phyloP scores from a whole-genome alignment of 805 yeast genomes.

The Limtongia smithiae region DNA sequence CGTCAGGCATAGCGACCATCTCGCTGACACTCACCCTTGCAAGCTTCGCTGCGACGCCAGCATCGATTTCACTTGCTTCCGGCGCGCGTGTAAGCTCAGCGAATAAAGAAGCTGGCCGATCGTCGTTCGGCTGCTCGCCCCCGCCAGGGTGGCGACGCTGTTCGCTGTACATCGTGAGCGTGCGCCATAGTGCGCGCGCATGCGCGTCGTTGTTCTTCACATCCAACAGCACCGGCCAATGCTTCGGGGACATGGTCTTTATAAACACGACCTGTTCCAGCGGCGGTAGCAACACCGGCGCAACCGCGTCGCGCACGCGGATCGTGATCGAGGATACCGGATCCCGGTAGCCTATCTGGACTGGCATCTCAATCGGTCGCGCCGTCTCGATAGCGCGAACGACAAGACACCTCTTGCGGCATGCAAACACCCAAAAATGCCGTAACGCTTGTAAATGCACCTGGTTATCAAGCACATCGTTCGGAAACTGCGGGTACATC shows the following conservation, averaged over 20 bases:
- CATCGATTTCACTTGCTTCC: not conserved
- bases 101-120: not conserved
- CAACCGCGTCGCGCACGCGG: slow-evolving; percentile 9
- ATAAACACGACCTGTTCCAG: slow-evolving; percentile 8
- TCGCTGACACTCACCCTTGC: not conserved
- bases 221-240: slow-evolving; percentile 26
- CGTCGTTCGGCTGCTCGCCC: slow-evolving; percentile 8
- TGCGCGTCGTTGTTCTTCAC: slow-evolving; percentile 16
- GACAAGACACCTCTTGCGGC: slow-evolving; percentile 76
- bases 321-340: slow-evolving; percentile 30
- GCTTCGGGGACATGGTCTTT: slow-evolving; percentile 7
- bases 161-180: slow-evolving; percentile 21
- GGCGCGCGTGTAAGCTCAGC: not conserved
- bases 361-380: slow-evolving; percentile 41
- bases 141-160: slow-evolving; percentile 5
- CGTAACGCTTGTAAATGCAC: slow-evolving; percentile 79
- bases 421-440: slow-evolving; percentile 86
- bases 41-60: not conserved
- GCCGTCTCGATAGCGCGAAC: slow-evolving; percentile 64
- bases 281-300: slow-evolving; percentile 27
- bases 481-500: slow-evolving; percentile 70
- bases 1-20: too few species aligned
- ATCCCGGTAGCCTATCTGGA: slow-evolving; percentile 37
- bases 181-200: slow-evolving; percentile 11
- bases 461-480: slow-evolving; percentile 41